Evolutionary conservation across 75 land plant species (phyloP), one percentile per base, ranked within the genome.

Genomic region (Selaginella tamariscina): DNA sequence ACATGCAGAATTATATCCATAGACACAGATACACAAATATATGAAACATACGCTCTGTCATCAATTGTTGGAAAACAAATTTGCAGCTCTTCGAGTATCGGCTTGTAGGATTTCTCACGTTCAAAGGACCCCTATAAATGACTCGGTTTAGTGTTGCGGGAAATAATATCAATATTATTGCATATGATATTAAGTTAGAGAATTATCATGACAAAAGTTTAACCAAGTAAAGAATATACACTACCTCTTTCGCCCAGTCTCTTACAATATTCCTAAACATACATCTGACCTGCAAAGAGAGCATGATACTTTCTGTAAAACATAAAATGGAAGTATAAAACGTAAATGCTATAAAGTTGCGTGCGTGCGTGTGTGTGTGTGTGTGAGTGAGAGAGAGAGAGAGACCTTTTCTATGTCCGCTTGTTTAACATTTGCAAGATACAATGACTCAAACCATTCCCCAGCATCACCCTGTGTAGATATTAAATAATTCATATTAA

Each of bases 241-340:
- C 81, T 39, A 93, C 98, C 88, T 93, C 98, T 70, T 74, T 70
- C 32, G 91, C 82, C 98, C 98, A 93, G 78, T 93, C 98, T 68
- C 98, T 83, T 49, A 93, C 98, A 54, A 93, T 86, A 55, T 86
- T 93, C 54, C 98, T 79, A 73, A 93, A 67, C 23, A 93, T 83
- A 66, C 98, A 89, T 49, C 98, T 83, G 24, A 93, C 98, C 98
- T 93, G 76, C 32, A 68, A 77, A 29, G 30, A 24, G 13, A 22
- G 49, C 39, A 64, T 32, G 33, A 24, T 69, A 24, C 31, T 33
- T 30, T 39, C 49, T 39, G 5, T 5, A 39, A 15, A 39, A 39
- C 49, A 39, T 39, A 39, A 39, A 39, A 39, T n/a, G n/a, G n/a
- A n/a, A n/a, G n/a, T n/a, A n/a, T n/a, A n/a, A n/a, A n/a, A n/a